phyloP scores from a whole-genome alignment of 129 eudicot genomes.

The Escallonia herrerae region DNA sequence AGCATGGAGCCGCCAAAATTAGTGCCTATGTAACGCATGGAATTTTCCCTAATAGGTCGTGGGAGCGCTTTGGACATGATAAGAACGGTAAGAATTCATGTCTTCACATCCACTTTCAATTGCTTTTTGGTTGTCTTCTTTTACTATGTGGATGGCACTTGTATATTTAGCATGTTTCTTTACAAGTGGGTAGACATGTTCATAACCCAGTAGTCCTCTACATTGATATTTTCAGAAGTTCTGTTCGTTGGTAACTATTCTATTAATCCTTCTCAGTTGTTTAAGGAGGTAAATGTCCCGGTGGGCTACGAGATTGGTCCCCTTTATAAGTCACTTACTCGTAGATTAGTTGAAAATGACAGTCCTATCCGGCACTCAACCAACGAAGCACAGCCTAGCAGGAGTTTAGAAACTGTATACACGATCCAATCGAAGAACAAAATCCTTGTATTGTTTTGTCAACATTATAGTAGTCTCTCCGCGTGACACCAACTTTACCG shows the following conservation, averaged over 20 bases:
- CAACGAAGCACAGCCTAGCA: no score
- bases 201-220: background rate
- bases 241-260: background rate
- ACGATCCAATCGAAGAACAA: no score
- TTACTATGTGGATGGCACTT: background rate
- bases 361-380: no score
- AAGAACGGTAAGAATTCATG: constrained; percentile 44
- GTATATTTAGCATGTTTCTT: background rate
- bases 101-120: background rate
- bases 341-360: no score
- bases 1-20: constrained; percentile 84
- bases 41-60: constrained; percentile 84
- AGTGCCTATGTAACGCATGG: constrained; percentile 99
- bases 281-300: no score
- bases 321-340: no score
- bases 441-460: no score
- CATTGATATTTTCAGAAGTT: background rate
- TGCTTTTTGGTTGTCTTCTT: background rate
- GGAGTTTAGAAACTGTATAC: no score
- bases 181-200: background rate
- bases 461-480: no score
- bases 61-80: constrained; percentile 86
- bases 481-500: no score
- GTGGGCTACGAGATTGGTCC: no score
- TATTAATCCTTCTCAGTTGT: background rate